phyloP scores from a whole-genome alignment of 192 early-diverging fungal species.

The Spizellomyces punctatus region DNA sequence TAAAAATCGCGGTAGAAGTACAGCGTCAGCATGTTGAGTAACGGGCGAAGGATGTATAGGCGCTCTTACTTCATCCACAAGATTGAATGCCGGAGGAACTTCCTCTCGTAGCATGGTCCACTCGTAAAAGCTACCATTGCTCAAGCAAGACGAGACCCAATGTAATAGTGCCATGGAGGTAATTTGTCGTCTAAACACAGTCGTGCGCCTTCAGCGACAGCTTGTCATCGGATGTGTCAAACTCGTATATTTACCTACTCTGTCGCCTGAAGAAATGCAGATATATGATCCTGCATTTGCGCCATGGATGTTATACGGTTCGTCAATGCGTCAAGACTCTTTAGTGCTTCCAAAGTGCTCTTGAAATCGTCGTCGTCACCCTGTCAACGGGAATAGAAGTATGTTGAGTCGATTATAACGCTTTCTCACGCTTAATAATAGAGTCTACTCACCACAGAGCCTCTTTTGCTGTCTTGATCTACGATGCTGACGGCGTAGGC shows the following conservation, averaged over 20 bases:
- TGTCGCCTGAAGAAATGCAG: not conserved
- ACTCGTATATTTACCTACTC: not conserved
- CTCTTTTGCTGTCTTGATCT: not conserved
- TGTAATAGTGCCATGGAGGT: not conserved
- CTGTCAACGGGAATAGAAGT: not conserved
- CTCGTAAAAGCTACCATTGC: not conserved
- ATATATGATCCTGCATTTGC: not conserved
- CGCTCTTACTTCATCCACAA: not conserved
- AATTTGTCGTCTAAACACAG: not conserved
- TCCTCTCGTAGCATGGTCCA: constrained; percentile 3
- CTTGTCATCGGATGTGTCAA: no score
- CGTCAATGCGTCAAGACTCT: not conserved
- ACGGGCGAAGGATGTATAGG: not conserved
- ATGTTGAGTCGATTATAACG: no score
- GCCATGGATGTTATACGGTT: not conserved
- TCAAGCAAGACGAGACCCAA: not conserved
- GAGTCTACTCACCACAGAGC: no score
- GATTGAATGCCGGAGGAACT: not conserved
- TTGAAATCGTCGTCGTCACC: not conserved
- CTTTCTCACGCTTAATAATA: no score
- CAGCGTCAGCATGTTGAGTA: not conserved
- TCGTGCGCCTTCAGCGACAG: no score
- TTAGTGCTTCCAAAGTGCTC: not conserved
- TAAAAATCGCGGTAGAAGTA: not conserved
- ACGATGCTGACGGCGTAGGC: not conserved